Evolutionary conservation across 2,329 filamentous ascomycete species (phyloP).

Genomic region (Xylariales sp.): DNA sequence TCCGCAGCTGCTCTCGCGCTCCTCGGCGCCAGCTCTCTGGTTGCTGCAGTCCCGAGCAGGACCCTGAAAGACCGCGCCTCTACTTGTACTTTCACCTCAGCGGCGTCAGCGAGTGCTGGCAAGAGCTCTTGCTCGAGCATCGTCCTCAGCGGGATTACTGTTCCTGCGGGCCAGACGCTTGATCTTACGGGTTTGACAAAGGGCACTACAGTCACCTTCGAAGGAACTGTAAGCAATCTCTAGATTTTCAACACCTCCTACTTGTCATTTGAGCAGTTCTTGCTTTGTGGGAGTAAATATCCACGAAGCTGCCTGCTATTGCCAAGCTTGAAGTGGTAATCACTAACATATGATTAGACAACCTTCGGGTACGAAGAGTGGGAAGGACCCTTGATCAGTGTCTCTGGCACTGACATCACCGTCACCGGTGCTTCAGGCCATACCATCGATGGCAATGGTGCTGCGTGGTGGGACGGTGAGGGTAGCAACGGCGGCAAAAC

Average conservation of each 20-base stretch:
- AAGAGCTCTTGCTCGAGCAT: slow-evolving; percentile 51
- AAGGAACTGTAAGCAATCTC: slow-evolving; percentile 9
- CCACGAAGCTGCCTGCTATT: slow-evolving; percentile 45
- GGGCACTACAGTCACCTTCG: slow-evolving; percentile 39
- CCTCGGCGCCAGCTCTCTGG: slow-evolving; percentile 5
- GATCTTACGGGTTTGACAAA: slow-evolving; percentile 49
- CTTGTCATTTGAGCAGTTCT: too few relatives aligned
- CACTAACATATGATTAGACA: slow-evolving; percentile 31
- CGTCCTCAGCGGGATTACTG: slow-evolving; percentile 45
- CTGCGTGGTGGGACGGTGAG: slow-evolving; percentile 57
- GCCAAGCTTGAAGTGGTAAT: not conserved
- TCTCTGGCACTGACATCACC: slow-evolving; percentile 52
- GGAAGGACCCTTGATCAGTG: slow-evolving; percentile 57
- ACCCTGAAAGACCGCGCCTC: not conserved
- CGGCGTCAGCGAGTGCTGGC: slow-evolving; percentile 40
- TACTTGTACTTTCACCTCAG: slow-evolving; percentile 50
- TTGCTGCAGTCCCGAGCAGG: slow-evolving; percentile 3
- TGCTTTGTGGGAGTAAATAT: too few relatives aligned
- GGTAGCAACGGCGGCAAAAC: slow-evolving; percentile 55
- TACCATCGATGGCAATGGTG: slow-evolving; percentile 51
- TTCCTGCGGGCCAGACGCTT: slow-evolving; percentile 54
- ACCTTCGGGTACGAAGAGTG: slow-evolving; percentile 63
- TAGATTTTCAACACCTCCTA: too few relatives aligned
- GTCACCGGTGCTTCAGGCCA: slow-evolving; percentile 48
- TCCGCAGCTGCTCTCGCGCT: slow-evolving; percentile 1